These are phyloP conservation scores for Oldenlandia corymbosa DNA, from an alignment of 257 asterid genomes.

Conservation along the genomic window DNA sequence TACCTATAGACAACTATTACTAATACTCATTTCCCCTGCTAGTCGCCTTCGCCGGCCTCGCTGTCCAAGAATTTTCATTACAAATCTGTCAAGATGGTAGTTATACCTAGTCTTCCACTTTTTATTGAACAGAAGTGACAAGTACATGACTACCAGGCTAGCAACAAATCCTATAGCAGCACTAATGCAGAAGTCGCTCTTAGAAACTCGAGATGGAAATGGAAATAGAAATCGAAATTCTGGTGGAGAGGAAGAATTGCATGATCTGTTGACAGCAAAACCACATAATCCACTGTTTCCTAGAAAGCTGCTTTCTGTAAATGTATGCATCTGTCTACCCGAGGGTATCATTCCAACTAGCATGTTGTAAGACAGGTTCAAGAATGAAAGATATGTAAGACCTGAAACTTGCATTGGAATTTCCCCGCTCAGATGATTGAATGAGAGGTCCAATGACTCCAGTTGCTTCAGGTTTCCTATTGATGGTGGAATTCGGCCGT, in stretches of 20 bases:
- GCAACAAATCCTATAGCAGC: conserved; percentile 14
- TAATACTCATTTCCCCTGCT: too few relatives aligned
- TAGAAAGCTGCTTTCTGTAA: too few relatives aligned
- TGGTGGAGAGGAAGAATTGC: neutral
- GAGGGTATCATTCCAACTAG: conserved; percentile 28
- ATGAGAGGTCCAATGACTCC: conserved; percentile 37
- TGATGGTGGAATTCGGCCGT: conserved; percentile 24
- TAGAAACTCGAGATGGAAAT: neutral
- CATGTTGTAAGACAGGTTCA: conserved; percentile 32
- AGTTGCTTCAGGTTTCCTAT: conserved; percentile 24
- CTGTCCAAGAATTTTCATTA: conserved; percentile 5
- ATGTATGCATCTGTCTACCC: conserved; percentile 28
- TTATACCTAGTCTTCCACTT: conserved; percentile 13
- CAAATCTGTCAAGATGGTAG: conserved; percentile 3
- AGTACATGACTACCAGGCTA: conserved; percentile 10
- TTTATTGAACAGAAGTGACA: conserved; percentile 8
- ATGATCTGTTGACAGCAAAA: conserved; percentile 12
- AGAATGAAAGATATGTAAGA: conserved; percentile 29
- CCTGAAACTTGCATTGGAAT: too few relatives aligned
- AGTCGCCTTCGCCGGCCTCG: too few relatives aligned
- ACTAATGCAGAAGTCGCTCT: conserved; percentile 12
- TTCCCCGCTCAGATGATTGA: too few relatives aligned
- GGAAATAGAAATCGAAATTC: too few relatives aligned
- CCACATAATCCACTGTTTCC: conserved; percentile 28
- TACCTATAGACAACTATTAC: too few relatives aligned